Evolutionary conservation across 192 early-diverging fungal genomes (phyloP).

Genomic region (Obelidium mucronatum): DNA sequence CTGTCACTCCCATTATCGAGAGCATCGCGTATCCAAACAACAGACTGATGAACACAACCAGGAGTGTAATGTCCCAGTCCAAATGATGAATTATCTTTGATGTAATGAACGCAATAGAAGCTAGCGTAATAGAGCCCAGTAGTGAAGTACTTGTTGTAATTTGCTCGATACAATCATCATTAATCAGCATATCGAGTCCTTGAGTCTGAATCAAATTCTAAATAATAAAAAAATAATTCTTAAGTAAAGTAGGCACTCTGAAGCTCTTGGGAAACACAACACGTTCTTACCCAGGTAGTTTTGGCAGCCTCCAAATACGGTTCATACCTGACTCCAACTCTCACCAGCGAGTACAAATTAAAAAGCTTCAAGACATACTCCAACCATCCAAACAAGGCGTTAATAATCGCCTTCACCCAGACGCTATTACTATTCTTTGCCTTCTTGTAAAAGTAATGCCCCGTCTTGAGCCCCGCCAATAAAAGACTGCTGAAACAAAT

Average conservation of each 20-base stretch:
- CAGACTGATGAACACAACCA: not conserved
- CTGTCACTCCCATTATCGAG: slow-evolving; percentile 31
- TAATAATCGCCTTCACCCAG: slow-evolving; percentile 5
- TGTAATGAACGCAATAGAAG: slow-evolving; percentile 3
- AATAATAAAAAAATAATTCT: too few species aligned
- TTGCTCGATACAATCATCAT: slow-evolving; percentile 9
- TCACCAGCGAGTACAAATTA: slow-evolving; percentile 24
- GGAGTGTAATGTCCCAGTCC: slow-evolving; percentile 25
- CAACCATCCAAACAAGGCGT: slow-evolving; percentile 11
- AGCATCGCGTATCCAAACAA: slow-evolving; percentile 31
- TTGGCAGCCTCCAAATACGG: slow-evolving; percentile 19
- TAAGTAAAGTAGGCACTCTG: too few species aligned
- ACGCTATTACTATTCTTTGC: slow-evolving; percentile 10
- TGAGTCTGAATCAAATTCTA: slow-evolving; percentile 13
- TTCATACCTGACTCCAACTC: slow-evolving; percentile 29
- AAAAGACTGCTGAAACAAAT: slow-evolving; percentile 71
- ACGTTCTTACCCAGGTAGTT: slow-evolving; percentile 20
- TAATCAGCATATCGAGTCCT: slow-evolving; percentile 16
- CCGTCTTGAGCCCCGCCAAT: slow-evolving; percentile 61
- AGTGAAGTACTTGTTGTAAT: not conserved
- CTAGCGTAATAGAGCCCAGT: slow-evolving; percentile 8
- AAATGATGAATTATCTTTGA: slow-evolving; percentile 3
- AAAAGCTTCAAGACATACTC: slow-evolving; percentile 21
- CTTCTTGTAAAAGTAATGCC: slow-evolving; percentile 46
- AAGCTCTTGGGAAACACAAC: not conserved